phyloP scores from a whole-genome alignment of 345 rosid species.

The Punica granatum region DNA sequence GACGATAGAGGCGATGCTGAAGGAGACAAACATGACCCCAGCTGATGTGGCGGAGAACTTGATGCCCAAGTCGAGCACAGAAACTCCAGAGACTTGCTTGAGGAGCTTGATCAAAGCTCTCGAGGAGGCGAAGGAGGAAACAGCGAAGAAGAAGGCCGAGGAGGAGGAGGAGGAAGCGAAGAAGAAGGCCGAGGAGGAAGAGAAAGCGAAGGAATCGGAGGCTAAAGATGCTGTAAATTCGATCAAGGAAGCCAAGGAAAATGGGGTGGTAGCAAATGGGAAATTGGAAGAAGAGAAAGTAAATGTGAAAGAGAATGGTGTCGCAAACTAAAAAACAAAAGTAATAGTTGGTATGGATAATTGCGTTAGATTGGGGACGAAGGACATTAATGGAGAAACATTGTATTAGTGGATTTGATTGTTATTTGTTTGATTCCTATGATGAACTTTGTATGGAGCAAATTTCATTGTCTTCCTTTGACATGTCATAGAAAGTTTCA shows the following conservation, averaged over 20 bases:
- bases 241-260: background rate
- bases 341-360: background rate
- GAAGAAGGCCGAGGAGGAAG: slow-evolving; percentile 8
- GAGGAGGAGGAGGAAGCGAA: slow-evolving; percentile 7
- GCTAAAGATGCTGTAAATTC: background rate
- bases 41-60: slow-evolving; percentile 18
- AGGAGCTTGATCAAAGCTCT: slow-evolving; percentile 10
- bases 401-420: background rate
- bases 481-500: too few species aligned
- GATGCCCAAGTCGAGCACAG: slow-evolving; percentile 6
- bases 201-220: background rate
- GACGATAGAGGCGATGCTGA: slow-evolving; percentile 1
- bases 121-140: background rate
- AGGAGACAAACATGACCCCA: slow-evolving; percentile 8
- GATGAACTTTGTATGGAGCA: background rate
- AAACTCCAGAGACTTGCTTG: slow-evolving; percentile 7
- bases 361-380: too few species aligned
- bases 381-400: too few species aligned
- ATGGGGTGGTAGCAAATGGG: background rate
- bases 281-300: background rate
- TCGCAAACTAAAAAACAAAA: too few species aligned
- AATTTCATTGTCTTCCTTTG: background rate
- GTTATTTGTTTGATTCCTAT: background rate
- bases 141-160: background rate
- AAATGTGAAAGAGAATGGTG: background rate